Evolutionary conservation across 2,329 filamentous ascomycete genomes (phyloP), one percentile per base, ranked within the genome.

Genomic region (Fusarium pseudograminearum): DNA sequence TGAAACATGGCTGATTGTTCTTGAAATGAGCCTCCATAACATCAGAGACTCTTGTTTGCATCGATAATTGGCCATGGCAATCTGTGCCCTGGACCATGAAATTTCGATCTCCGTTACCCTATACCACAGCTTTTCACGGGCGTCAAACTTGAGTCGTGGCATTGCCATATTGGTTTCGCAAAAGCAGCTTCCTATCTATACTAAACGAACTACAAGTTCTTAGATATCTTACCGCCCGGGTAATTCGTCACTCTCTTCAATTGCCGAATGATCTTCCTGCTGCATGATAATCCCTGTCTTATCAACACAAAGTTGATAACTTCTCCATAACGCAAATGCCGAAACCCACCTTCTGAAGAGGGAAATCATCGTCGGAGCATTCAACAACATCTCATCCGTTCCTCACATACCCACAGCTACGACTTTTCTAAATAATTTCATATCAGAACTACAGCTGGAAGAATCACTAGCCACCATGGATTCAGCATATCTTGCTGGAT

Each of bases 91-190:
- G 33, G 18, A n/a, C 22, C 59, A 45, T 47, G 12, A 63, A 33
- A 38, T 56, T 63, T 42, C 34, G 34, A 63, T 44, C 42, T 22
- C 36, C 48, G 16, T 24, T 64, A 64, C 61, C 61, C 61, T 64
- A 38, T 50, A 64, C 38, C 36, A 30, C 15, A 8, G 9, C 22
- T 11, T 41, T 30, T 9, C 14, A 28, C 34, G 7, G 14, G 14
- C 18, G n/a, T n/a, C 16, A n/a, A 20, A 31, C 20, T 33, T 31
- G 7, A 28, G 20, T 33, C 28, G 24, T 28, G 22, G 8, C 16
- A 6, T 18, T 14, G 7, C 12, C 4, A 40, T 22, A 4, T 22
- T 40, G n/a, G 12, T 40, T 40, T n/a, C n/a, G 12, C 14, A 6
- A 6, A 20, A 40, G 12, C 36, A 20, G 10, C 20, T 6, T 40